phyloP scores from a whole-genome alignment of 805 yeast species.

The Cyberlindnera xishuangbannaensis region DNA sequence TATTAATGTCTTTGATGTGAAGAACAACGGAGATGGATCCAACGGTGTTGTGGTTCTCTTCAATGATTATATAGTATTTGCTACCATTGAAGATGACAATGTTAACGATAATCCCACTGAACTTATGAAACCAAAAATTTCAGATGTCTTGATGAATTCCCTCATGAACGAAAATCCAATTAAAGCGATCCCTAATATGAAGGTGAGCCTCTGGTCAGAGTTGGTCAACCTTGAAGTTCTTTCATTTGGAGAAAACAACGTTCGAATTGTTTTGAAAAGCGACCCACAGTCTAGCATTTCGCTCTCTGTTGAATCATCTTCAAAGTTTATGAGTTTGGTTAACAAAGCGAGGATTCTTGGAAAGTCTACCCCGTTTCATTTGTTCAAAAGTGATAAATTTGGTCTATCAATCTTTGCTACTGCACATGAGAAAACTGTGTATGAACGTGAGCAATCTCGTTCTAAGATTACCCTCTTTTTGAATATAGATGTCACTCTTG shows the following conservation, averaged over 20 bases:
- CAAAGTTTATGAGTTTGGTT: constrained; percentile 47
- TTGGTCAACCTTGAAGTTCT: constrained; percentile 51
- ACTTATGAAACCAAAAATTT: constrained; percentile 45
- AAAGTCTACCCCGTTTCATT: constrained; percentile 81
- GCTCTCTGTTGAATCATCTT: constrained; percentile 24
- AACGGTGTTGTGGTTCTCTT: constrained; percentile 66
- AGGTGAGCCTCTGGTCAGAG: constrained; percentile 62
- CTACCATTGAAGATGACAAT: constrained; percentile 38
- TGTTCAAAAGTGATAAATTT: constrained; percentile 49
- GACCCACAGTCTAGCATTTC: constrained; percentile 11
- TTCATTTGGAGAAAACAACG: constrained; percentile 27
- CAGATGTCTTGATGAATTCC: constrained; percentile 87
- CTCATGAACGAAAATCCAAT: constrained; percentile 80
- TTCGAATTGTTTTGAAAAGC: constrained; percentile 29
- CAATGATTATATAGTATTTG: constrained; percentile 70
- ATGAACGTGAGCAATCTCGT: constrained; percentile 47
- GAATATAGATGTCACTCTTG: constrained; percentile 42
- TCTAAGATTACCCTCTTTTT: constrained; percentile 64
- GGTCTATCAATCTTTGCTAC: constrained; percentile 50
- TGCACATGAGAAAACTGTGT: constrained; percentile 58
- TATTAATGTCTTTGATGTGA: constrained; percentile 61
- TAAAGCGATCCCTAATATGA: constrained; percentile 58
- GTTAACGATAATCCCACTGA: constrained; percentile 10
- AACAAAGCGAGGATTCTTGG: constrained; percentile 68
- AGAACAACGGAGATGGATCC: constrained; percentile 28